A percentile compares a stretch with the other conserved stretches of the same genome.
phyloP scores from a whole-genome alignment of 345 rosid species.

The Gossypium raimondii region DNA sequence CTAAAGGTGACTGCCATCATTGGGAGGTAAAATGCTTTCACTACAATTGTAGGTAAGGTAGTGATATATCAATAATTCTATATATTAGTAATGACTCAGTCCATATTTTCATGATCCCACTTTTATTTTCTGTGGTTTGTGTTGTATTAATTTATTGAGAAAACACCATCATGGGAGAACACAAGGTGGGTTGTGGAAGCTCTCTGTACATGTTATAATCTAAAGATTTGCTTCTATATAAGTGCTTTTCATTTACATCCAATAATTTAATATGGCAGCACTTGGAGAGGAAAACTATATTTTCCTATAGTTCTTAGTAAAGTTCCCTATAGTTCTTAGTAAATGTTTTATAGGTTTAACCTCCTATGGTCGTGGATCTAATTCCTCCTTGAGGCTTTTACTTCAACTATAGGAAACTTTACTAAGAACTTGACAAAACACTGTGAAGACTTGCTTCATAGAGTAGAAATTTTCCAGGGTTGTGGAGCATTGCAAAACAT shows the following conservation, averaged over 20 bases:
- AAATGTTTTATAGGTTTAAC: background rate
- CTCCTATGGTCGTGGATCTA: background rate
- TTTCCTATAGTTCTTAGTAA: no score
- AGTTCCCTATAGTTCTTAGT: no score
- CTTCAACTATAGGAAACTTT: background rate
- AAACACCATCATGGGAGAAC: background rate
- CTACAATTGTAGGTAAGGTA: background rate
- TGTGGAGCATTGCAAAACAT: slow-evolving; percentile 1
- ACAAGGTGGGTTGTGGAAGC: background rate
- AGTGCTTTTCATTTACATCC: background rate
- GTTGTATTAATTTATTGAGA: background rate
- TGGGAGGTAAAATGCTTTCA: background rate
- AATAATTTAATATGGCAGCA: background rate
- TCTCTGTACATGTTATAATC: background rate
- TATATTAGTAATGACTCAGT: background rate
- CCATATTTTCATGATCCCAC: background rate
- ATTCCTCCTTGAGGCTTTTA: background rate
- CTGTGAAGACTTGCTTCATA: background rate
- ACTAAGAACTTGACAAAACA: background rate
- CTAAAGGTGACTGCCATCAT: background rate
- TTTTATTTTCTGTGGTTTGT: background rate
- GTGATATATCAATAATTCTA: background rate
- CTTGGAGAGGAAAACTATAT: background rate
- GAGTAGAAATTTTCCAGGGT: background rate
- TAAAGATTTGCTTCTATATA: background rate